Evolutionary conservation across 2,329 filamentous ascomycete species (phyloP).

Genomic region (Nemania sp.): DNA sequence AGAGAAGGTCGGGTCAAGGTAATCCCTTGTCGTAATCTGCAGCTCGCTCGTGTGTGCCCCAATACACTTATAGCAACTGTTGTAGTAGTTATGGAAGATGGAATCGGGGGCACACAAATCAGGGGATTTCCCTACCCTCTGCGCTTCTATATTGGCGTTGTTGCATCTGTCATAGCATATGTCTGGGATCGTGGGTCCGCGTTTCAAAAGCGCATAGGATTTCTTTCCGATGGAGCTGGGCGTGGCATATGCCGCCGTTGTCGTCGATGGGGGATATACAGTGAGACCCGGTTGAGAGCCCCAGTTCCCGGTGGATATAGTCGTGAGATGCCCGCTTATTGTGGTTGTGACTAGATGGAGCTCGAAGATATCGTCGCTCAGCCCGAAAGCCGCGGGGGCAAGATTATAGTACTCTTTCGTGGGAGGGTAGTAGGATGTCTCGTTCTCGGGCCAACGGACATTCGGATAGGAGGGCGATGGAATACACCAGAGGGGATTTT

Average conservation of each 20-base stretch:
- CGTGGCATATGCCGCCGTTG: slow-evolving; percentile 9
- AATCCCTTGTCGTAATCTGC: slow-evolving; percentile 40
- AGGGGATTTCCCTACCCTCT: slow-evolving; percentile 51
- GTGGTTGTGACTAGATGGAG: slow-evolving; percentile 46
- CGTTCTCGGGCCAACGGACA: slow-evolving; percentile 49
- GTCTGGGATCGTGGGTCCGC: slow-evolving; percentile 48
- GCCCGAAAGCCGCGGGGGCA: slow-evolving; percentile 64
- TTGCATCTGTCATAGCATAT: slow-evolving; percentile 61
- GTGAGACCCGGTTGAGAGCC: slow-evolving; percentile 55
- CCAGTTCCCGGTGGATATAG: slow-evolving; percentile 61
- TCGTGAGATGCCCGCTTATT: slow-evolving; percentile 41
- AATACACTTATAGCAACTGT: slow-evolving; percentile 51
- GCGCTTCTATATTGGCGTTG: slow-evolving; percentile 51
- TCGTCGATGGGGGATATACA: slow-evolving; percentile 42
- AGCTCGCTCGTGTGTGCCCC: slow-evolving; percentile 28
- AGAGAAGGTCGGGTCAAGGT: slow-evolving; percentile 45
- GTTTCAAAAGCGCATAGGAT: slow-evolving; percentile 42
- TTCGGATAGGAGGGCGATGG: slow-evolving; percentile 44
- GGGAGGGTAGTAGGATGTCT: slow-evolving; percentile 57
- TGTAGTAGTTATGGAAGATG: slow-evolving; percentile 46
- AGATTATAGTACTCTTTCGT: slow-evolving; percentile 66
- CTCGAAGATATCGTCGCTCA: slow-evolving; percentile 66
- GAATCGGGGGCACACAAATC: slow-evolving; percentile 51
- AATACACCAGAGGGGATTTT: slow-evolving; percentile 49
- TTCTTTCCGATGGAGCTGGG: slow-evolving; percentile 2